Evolutionary conservation across 495 filamentous ascomycete genomes (phyloP).

Genomic region (Penicillium paxilli): DNA sequence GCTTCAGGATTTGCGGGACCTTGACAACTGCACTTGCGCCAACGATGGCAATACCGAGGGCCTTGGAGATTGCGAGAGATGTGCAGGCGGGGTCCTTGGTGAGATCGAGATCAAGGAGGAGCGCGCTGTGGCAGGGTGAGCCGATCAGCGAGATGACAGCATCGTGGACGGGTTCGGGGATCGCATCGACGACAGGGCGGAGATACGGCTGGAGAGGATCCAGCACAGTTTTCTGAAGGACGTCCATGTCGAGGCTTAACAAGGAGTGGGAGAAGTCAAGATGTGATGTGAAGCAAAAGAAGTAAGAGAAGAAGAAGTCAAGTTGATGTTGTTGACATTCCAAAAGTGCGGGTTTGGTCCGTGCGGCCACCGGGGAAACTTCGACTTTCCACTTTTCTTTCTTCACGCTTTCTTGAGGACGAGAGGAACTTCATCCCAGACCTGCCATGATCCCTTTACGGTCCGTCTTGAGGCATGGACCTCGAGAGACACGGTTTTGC

Average conservation of each 20-base stretch:
- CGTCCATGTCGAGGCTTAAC: constrained; percentile 34
- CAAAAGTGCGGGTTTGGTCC: constrained; percentile 35
- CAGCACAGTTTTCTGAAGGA: constrained; percentile 51
- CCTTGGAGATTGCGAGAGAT: constrained; percentile 86
- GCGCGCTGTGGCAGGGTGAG: constrained; percentile 74
- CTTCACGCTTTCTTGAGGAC: constrained; percentile 10
- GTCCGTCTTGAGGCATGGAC: constrained; percentile 35
- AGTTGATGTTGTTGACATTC: constrained; percentile 24
- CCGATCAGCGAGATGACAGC: constrained; percentile 78
- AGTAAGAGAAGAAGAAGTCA: not conserved
- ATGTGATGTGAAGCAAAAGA: not conserved
- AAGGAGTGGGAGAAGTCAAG: not conserved
- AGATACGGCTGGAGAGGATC: constrained; percentile 64
- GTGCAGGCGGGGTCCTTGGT: constrained; percentile 69
- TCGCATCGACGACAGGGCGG: constrained; percentile 74
- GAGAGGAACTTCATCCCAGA: not conserved
- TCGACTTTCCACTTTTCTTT: constrained; percentile 24
- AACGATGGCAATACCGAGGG: constrained; percentile 89
- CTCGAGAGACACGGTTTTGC: constrained; percentile 35
- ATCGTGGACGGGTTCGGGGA: constrained; percentile 76
- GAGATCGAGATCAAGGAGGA: constrained; percentile 78
- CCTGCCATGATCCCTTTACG: constrained; percentile 46
- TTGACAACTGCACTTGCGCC: constrained; percentile 87
- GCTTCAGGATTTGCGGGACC: constrained; percentile 92
- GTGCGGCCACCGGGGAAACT: constrained; percentile 35